A percentile compares a stretch with the other conserved stretches of the same genome.
These are phyloP conservation scores for Arthrobotrys megalospora DNA, from an alignment of 2,329 filamentous ascomycete genomes.

Conservation along the genomic window DNA sequence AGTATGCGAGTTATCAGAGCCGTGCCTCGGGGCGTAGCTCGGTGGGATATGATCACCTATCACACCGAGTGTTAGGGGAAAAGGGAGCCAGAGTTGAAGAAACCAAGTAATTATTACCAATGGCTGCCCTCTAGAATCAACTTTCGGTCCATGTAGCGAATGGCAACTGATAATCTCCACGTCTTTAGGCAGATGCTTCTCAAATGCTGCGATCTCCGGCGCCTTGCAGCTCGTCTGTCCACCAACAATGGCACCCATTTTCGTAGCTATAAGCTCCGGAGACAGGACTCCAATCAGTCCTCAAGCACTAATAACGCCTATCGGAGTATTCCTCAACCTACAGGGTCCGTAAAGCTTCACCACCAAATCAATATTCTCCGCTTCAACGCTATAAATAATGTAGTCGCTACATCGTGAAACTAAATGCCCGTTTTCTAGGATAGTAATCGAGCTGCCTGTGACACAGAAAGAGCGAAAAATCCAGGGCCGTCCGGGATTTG, in stretches of 20 bases:
- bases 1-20: conserved; percentile 85
- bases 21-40: conserved; percentile 82
- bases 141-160: conserved; percentile 92
- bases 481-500: conserved; percentile 11
- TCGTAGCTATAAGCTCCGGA: conserved; percentile 78
- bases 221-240: conserved; percentile 99
- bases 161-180: conserved; percentile 96
- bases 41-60: conserved; percentile 88
- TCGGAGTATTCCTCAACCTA: conserved; percentile 71
- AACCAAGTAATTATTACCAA: conserved; percentile 74
- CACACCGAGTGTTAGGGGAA: neutral
- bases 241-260: conserved; percentile 93
- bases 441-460: conserved; percentile 74
- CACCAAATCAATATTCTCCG: conserved; percentile 87
- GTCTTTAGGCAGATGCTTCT: conserved; percentile 86
- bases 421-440: conserved; percentile 93
- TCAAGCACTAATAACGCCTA: neutral
- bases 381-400: conserved; percentile 98
- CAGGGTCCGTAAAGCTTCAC: conserved; percentile 92
- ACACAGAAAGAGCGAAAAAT: conserved; percentile 7
- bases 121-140: conserved; percentile 90
- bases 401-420: conserved; percentile 97
- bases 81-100: neutral
- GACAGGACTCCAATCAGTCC: neutral
- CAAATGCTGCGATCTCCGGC: conserved; percentile 93